Percentiles rank a stretch among this genome's conserved stretches.
phyloP scores from a whole-genome alignment of 495 filamentous ascomycete genomes.

The Hypoxylon intermedium region DNA sequence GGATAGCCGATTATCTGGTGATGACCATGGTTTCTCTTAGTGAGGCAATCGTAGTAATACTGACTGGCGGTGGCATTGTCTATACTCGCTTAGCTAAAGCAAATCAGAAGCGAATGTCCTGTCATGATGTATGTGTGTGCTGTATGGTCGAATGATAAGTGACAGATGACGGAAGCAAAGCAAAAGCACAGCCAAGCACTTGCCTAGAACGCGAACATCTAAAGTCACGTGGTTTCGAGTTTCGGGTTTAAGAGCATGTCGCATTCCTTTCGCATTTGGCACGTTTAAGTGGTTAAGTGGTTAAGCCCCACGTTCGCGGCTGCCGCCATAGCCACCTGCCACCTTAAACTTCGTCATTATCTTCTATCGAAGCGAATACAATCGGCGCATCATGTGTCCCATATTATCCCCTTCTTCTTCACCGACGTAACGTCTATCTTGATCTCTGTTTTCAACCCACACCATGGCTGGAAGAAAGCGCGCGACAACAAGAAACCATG shows the following conservation, averaged over 20 bases:
- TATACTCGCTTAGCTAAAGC: too few relatives aligned
- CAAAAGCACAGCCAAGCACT: background rate
- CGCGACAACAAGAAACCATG: conserved; percentile 16
- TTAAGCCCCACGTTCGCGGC: conserved; percentile 24
- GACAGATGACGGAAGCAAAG: background rate
- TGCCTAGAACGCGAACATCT: conserved; percentile 10
- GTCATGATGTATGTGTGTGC: background rate
- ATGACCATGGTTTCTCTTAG: too few relatives aligned
- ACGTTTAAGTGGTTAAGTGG: background rate
- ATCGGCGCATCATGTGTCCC: conserved; percentile 8
- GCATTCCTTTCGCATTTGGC: conserved; percentile 2
- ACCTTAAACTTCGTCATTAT: too few relatives aligned
- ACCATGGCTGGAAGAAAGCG: conserved; percentile 42
- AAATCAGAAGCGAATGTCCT: background rate
- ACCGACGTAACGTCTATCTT: background rate
- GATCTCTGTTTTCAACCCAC: background rate
- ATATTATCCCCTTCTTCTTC: background rate
- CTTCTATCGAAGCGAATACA: background rate
- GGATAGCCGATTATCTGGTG: too few relatives aligned
- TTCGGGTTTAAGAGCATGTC: conserved; percentile 1
- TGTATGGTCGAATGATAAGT: background rate
- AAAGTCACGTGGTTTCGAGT: conserved; percentile 43
- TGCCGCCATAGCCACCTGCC: background rate
- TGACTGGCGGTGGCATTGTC: too few relatives aligned
- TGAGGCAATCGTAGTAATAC: too few relatives aligned